Evolutionary conservation across 441 rosid genomes (phyloP), one percentile per base, ranked within the genome.

Genomic region (Manihot esculenta): DNA sequence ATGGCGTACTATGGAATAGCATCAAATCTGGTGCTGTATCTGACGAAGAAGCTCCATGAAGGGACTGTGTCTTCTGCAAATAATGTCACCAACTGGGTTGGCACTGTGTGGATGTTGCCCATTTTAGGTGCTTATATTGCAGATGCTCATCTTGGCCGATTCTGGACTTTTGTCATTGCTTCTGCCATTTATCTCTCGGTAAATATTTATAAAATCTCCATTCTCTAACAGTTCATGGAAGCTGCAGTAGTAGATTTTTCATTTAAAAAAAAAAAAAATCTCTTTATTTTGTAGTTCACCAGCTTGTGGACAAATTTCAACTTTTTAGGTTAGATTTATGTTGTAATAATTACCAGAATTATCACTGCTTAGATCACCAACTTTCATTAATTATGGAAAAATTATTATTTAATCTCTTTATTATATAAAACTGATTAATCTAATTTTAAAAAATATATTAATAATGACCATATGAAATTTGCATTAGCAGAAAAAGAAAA

Each of bases 111-210:
- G 87, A 61, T 89, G 71, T 72, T 85, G 20, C 94, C 97, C 0
- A 50, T 87, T 68, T 54, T 89, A 10, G 97, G 94, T 14, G 99
- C 98, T 23, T 95, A 91, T 26, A 15, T 91, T 0, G 97, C 94
- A 0, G 97, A 91, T 44, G 94, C 91, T 38, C 86, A 84, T 71
- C 88, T 91, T 1, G 97, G 97, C 10, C 93, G 99, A 4, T 95
- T 84, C 66, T 72, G 86, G 85, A 93, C 95, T 54, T 91, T 95
- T 53, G 15, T 87, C 30, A 35, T 84, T 15, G 87, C 96, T 12
- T 81, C 84, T 18, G 45, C 69, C 15, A 80, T 93, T 54, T 95
- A 91, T 64, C 81, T 95, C 35, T 1, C 35, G 80, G 98, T 91
- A 77, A 3, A 20, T 9, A 7, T 7, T 38, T n/a, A n/a, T n/a